A percentile compares a stretch with the other conserved stretches of the same genome.
These are phyloP conservation scores for Holtermannia corniformis DNA, from an alignment of 768 basidiomycete species.

Conservation along the genomic window DNA sequence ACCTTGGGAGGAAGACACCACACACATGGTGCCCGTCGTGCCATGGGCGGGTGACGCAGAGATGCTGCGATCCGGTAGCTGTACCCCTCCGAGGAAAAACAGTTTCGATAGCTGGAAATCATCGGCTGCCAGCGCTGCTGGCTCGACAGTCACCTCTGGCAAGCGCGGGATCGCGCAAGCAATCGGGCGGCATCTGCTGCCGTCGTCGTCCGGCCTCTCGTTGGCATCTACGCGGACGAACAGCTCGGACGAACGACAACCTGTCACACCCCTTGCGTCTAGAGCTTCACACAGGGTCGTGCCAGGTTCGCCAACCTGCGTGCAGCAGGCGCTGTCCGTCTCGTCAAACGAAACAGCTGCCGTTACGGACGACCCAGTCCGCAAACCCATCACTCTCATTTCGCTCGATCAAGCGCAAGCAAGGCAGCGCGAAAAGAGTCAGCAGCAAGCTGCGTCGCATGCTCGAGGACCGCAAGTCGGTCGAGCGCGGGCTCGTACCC, in stretches of 20 bases:
- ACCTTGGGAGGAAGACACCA: slow-evolving; percentile 8
- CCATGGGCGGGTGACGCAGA: background rate
- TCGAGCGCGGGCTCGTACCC: background rate
- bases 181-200: slow-evolving; percentile 5
- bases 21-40: background rate
- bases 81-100: background rate
- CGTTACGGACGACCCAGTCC: slow-evolving; percentile 1
- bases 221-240: slow-evolving; percentile 10
- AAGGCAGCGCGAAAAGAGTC: background rate
- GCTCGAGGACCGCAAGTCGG: background rate
- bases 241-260: background rate
- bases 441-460: background rate
- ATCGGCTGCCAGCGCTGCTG: background rate
- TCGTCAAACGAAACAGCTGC: background rate
- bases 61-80: background rate
- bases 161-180: background rate
- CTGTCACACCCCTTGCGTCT: slow-evolving; percentile 6
- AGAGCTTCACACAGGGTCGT: too few relatives aligned
- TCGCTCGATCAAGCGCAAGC: background rate
- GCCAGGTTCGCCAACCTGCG: too few relatives aligned
- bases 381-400: background rate
- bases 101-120: background rate
- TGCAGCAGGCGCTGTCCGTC: background rate
- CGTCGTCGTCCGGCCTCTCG: slow-evolving; percentile 13
- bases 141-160: background rate